These are phyloP conservation scores for Chrysoporthe cubensis DNA, from an alignment of 2,329 filamentous ascomycete genomes.

Conservation along the genomic window DNA sequence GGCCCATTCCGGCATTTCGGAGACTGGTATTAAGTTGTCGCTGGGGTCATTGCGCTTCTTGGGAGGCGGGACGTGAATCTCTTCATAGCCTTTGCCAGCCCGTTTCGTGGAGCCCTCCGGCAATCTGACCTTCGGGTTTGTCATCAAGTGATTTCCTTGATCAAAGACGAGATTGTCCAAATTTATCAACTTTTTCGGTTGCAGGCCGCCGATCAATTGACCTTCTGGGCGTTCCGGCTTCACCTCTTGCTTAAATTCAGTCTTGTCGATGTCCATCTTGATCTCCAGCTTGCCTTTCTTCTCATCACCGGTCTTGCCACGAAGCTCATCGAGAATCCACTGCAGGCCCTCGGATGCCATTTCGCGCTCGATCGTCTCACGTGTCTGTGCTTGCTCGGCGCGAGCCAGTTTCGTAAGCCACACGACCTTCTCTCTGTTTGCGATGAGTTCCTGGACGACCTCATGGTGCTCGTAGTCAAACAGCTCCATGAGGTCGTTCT, in stretches of 20 bases:
- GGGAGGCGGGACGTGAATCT: slow-evolving; percentile 94
- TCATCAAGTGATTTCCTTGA: slow-evolving; percentile 98
- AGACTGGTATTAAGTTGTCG: slow-evolving; percentile 81
- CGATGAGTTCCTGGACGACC: slow-evolving; percentile 85
- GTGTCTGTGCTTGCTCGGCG: slow-evolving; percentile 78
- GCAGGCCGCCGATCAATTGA: slow-evolving; percentile 77
- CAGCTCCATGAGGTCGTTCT: slow-evolving; percentile 97
- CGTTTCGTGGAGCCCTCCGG: slow-evolving; percentile 94
- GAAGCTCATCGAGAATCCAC: slow-evolving; percentile 85
- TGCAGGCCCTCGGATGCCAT: slow-evolving; percentile 89
- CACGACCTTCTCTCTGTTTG: slow-evolving; percentile 90
- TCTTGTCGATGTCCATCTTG: slow-evolving; percentile 91
- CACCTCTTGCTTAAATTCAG: slow-evolving; percentile 53
- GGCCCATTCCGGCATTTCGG: slow-evolving; percentile 92
- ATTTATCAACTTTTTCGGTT: slow-evolving; percentile 87
- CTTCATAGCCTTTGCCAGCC: slow-evolving; percentile 97
- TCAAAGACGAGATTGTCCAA: slow-evolving; percentile 96
- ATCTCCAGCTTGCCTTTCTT: slow-evolving; percentile 77
- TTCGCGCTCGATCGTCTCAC: slow-evolving; percentile 79
- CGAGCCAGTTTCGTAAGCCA: slow-evolving; percentile 90
- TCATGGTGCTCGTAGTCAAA: slow-evolving; percentile 98
- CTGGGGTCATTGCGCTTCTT: slow-evolving; percentile 83
- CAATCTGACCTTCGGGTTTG: slow-evolving; percentile 92
- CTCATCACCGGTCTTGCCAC: slow-evolving; percentile 68
- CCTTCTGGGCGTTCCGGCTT: slow-evolving; percentile 66